These are phyloP conservation scores for Daedalea quercina DNA, from an alignment of 768 basidiomycete genomes.

Conservation along the genomic window DNA sequence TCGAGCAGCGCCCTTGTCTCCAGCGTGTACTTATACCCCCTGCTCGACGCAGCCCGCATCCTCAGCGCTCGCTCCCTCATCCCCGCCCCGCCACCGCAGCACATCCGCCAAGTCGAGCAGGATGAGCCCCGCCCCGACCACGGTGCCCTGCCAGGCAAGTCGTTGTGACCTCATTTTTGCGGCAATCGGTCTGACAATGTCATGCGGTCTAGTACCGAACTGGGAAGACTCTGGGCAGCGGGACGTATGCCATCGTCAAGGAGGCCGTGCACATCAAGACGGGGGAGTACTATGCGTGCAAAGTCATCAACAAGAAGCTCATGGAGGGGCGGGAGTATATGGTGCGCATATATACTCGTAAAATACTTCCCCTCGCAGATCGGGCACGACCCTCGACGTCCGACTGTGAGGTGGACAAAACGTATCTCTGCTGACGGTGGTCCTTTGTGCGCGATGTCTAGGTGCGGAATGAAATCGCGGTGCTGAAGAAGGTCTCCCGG, in stretches of 20 bases:
- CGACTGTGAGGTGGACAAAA: not conserved
- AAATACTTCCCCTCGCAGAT: not conserved
- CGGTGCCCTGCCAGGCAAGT: constrained; percentile 42
- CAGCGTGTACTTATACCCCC: not conserved
- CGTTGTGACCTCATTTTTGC: not conserved
- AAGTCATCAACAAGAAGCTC: constrained; percentile 98
- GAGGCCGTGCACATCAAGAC: constrained; percentile 94
- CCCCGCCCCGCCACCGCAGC: not conserved
- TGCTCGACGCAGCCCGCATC: not conserved
- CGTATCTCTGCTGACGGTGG: not conserved
- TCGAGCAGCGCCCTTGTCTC: constrained; percentile 2
- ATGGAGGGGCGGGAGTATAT: constrained; percentile 98
- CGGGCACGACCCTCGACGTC: not conserved
- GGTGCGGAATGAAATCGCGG: constrained; percentile 96
- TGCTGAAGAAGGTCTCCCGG: constrained; percentile 89
- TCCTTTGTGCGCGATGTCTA: constrained; percentile 22
- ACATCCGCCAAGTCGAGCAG: not conserved
- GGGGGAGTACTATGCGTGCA: constrained; percentile 94
- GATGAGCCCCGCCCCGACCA: constrained; percentile 21
- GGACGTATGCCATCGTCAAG: constrained; percentile 93
- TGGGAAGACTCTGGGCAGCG: constrained; percentile 82
- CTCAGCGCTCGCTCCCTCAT: not conserved
- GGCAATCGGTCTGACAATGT: constrained; percentile 4
- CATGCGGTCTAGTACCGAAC: constrained; percentile 65
- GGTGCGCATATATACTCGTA: constrained; percentile 43